Conservation (phyloP, 371 early-diverging fungal genomes). For the Mortierella sp. region DNA sequence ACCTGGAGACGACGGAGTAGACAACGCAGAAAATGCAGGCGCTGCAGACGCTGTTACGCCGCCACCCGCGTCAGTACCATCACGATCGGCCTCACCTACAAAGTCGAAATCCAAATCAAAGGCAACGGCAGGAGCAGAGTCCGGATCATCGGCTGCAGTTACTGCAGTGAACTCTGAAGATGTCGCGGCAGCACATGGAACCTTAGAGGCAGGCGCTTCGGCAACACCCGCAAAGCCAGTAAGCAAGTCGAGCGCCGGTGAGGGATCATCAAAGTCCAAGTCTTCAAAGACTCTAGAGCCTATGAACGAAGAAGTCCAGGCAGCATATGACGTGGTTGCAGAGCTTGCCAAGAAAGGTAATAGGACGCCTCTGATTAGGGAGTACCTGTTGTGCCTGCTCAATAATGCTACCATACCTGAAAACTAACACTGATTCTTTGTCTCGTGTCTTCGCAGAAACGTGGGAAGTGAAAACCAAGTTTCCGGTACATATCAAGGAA, state of each 20-base stretch:
- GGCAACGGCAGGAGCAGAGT: background rate
- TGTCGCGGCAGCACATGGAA: background rate
- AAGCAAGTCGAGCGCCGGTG: background rate
- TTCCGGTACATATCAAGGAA: conserved; percentile 60
- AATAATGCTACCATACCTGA: no score
- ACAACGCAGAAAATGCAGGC: no score
- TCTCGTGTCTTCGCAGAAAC: conserved; percentile 20
- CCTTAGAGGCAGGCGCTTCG: background rate
- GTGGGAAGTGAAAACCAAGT: conserved; percentile 58
- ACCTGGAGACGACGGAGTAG: conserved; percentile 11
- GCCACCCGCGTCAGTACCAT: conserved; percentile 23
- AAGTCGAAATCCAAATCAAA: conserved; percentile 24
- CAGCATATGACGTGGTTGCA: conserved; percentile 23
- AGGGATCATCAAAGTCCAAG: conserved; percentile 1
- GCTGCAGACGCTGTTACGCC: no score
- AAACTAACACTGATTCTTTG: no score
- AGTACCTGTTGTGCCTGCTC: no score
- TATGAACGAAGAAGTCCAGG: conserved; percentile 23
- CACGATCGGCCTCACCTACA: conserved; percentile 31
- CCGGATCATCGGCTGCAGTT: background rate
- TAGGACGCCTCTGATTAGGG: no score
- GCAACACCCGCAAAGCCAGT: background rate
- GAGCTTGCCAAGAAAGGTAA: conserved; percentile 39
- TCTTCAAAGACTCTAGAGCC: conserved; percentile 20
- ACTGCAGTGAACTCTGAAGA: background rate